Base-by-base conservation (phyloP, 208 protist genomes). In the Herpetomonas muscarum region DNA sequence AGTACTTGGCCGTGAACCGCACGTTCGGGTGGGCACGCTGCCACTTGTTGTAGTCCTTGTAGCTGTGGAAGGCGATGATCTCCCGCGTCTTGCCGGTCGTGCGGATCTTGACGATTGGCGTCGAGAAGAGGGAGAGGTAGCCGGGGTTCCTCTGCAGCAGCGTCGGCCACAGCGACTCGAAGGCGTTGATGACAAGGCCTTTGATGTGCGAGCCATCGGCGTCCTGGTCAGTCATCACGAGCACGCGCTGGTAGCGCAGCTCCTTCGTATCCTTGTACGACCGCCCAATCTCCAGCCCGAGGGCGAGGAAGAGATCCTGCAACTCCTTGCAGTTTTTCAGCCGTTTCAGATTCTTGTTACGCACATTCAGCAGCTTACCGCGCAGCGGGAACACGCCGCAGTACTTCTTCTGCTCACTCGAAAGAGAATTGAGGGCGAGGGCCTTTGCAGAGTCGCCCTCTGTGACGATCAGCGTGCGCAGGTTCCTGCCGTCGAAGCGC, bases 161-260 rank as follows among this genome's bases (percentile, higher is more conserved):
- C 15, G 67, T 62, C 24, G 98, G 98, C 98, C 98, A 99, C 67
- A 99, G 98, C 29, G 90, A 87, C 77, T 99, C 97, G 34, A 99
- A 89, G 49, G 99, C 96, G 87, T 99, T 99, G 75, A 99, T 98
- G 29, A 99, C 72, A 17, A 99, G 85, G 49, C 99, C 99, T 70
- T 99, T 99, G 75, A 99, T 99, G 84, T 99, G 99, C 48, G 98
- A 99, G n/a, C 99, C 99, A 85, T 99, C 99, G 32, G 97, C 89
- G 89, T 99, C 99, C 84, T 97, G 93, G 93, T 99, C 99, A 1
- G 98, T 96, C 99, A 99, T 99, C 31, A 99, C 89, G 83, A 99
- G 99, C 42, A 99, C 52, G 31, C 92, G 85, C 42, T 99, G 99
- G 74, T 99, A 99, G 26, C 99, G 89, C 39, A 99, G 69, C 51